Evolutionary conservation across 2,329 filamentous ascomycete genomes (phyloP).

Genomic region (Cladophialophora exuberans): DNA sequence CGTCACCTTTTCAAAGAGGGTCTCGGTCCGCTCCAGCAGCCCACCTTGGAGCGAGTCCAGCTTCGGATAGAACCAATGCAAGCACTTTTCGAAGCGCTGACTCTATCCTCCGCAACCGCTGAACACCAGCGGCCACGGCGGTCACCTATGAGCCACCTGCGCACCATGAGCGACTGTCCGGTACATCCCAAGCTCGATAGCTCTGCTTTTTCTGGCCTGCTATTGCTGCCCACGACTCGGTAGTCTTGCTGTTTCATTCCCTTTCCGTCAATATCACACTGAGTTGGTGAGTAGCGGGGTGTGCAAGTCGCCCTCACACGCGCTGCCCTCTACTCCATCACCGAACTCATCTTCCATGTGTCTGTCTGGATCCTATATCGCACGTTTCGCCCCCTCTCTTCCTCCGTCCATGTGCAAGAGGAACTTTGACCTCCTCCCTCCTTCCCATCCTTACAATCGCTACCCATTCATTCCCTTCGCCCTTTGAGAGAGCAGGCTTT

Average conservation of each 20-base stretch:
- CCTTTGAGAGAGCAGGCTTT: constrained; percentile 27
- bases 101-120: constrained; percentile 20
- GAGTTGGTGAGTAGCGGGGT: constrained; percentile 22
- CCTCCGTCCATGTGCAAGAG: constrained; percentile 14
- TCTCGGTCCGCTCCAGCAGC: constrained; percentile 27
- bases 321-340: constrained; percentile 18
- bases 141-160: not conserved
- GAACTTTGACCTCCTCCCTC: constrained; percentile 19
- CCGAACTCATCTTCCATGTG: constrained; percentile 8
- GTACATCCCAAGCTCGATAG: constrained; percentile 7
- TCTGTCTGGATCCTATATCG: constrained; percentile 25
- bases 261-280: constrained; percentile 27
- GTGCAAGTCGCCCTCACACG: constrained; percentile 19
- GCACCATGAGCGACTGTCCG: constrained; percentile 4
- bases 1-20: constrained; percentile 9
- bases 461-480: constrained; percentile 19
- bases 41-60: constrained; percentile 12
- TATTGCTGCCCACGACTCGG: constrained; percentile 19
- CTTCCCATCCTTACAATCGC: constrained; percentile 26
- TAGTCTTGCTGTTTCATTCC: constrained; percentile 11
- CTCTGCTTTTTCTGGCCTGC: constrained; percentile 11
- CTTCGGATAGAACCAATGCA: constrained; percentile 25
- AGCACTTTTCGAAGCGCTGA: constrained; percentile 29
- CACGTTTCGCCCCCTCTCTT: constrained; percentile 13
- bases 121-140: no score